Evolutionary conservation across 805 yeast genomes (phyloP).

Genomic region (Ogataea nonfermentans): DNA sequence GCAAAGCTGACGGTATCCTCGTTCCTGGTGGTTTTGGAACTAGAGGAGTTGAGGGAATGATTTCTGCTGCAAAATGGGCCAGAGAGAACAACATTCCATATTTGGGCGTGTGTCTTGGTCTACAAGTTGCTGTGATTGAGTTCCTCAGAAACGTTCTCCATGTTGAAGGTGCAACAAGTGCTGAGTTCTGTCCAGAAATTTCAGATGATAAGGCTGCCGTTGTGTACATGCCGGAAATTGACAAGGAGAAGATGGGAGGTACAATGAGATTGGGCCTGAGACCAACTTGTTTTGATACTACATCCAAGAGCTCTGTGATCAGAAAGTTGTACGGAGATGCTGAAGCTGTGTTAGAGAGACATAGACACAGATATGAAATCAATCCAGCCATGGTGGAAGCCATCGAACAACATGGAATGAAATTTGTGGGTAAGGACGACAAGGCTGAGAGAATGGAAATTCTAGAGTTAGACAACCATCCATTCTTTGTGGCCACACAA

Average conservation of each 20-base stretch:
- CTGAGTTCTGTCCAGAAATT: conserved; percentile 72
- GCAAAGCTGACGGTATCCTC: conserved; percentile 92
- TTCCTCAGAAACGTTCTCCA: conserved; percentile 81
- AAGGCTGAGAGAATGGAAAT: conserved; percentile 90
- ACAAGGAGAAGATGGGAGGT: conserved; percentile 94
- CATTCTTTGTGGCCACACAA: conserved; percentile 92
- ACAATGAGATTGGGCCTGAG: conserved; percentile 98
- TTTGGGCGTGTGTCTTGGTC: conserved; percentile 95
- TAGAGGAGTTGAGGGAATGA: conserved; percentile 98
- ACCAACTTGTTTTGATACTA: conserved; percentile 74
- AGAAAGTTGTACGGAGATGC: conserved; percentile 76
- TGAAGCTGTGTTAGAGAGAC: conserved; percentile 80
- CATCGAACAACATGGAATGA: conserved; percentile 76
- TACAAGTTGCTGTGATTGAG: conserved; percentile 96
- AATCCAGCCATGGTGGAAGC: conserved; percentile 75
- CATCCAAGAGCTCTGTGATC: conserved; percentile 58
- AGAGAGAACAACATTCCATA: conserved; percentile 92
- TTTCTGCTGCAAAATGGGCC: conserved; percentile 97
- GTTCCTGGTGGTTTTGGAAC: conserved; percentile 99
- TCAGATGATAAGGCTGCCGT: conserved; percentile 70
- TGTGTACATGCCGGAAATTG: conserved; percentile 98
- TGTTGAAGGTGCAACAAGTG: conserved; percentile 64
- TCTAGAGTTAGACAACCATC: conserved; percentile 81
- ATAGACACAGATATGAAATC: conserved; percentile 97
- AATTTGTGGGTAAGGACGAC: conserved; percentile 93